A percentile compares a stretch with the other conserved stretches of the same genome.
Evolutionary conservation across 1,139 yeast genomes (phyloP).

Genomic region (Scheffersomyces parashehatae): DNA sequence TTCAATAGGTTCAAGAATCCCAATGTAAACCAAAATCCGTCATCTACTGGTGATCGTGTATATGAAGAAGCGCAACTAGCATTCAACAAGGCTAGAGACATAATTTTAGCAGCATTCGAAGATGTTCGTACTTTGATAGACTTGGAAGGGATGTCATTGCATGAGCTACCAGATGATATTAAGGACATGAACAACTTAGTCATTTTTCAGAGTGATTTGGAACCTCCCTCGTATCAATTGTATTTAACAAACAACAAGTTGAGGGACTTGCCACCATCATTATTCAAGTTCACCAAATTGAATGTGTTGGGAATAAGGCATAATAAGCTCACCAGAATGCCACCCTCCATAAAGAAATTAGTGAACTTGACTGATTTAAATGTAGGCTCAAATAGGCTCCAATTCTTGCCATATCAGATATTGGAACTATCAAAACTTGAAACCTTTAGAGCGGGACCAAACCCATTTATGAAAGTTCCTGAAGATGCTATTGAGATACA

Average conservation of each 20-base stretch:
- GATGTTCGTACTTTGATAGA: conserved; percentile 37
- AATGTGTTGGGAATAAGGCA: conserved; percentile 56
- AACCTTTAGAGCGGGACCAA: conserved; percentile 52
- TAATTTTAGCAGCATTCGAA: conserved; percentile 43
- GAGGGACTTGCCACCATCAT: conserved; percentile 47
- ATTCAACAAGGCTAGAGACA: conserved; percentile 28
- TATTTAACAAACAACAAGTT: conserved; percentile 54
- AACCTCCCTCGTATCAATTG: conserved; percentile 42
- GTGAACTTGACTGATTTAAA: conserved; percentile 48
- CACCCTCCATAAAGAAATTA: conserved; percentile 52
- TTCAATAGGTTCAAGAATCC: conserved; percentile 42
- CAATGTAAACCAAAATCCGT: conserved; percentile 26
- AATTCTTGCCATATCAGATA: conserved; percentile 56
- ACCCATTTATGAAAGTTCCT: conserved; percentile 35
- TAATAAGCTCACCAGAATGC: conserved; percentile 50
- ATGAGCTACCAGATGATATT: conserved; percentile 54
- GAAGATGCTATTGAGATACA: conserved; percentile 26
- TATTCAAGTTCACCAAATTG: conserved; percentile 51
- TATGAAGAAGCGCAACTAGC: conserved; percentile 8
- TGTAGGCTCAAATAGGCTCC: conserved; percentile 51
- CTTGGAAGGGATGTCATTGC: conserved; percentile 44
- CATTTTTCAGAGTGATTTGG: conserved; percentile 27
- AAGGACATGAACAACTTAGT: conserved; percentile 54
- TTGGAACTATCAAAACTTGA: conserved; percentile 42
- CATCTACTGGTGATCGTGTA: conserved; percentile 16